phyloP scores from a whole-genome alignment of 768 basidiomycete species.

The Lepiota venenata region DNA sequence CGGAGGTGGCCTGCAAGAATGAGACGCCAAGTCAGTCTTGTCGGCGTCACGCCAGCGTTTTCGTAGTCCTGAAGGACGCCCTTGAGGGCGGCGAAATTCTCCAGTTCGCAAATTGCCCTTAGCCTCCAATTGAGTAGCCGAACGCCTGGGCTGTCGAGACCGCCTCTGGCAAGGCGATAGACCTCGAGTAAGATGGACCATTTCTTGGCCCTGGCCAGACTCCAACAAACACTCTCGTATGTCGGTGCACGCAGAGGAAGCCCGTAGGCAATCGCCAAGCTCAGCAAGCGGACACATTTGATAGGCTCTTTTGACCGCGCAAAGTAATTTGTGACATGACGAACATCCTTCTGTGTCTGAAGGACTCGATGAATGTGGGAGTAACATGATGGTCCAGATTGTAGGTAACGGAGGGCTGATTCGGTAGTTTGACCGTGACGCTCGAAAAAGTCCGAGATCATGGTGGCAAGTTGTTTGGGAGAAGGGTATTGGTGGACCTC shows the following conservation, averaged over 20 bases:
- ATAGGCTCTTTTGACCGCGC: constrained; percentile 2
- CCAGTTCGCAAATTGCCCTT: constrained; percentile 54
- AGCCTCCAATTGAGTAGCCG: constrained; percentile 71
- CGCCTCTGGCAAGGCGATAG: constrained; percentile 41
- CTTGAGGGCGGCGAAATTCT: constrained; percentile 43
- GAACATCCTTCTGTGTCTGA: constrained; percentile 80
- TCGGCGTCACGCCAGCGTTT: constrained; percentile 41
- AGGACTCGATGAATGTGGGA: constrained; percentile 1
- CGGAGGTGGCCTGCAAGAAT: constrained; percentile 65
- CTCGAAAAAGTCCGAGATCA: neutral
- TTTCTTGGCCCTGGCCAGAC: constrained; percentile 37
- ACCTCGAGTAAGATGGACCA: constrained; percentile 52
- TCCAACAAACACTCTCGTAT: constrained; percentile 10
- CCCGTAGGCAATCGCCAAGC: constrained; percentile 5
- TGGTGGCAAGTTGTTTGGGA: constrained; percentile 1
- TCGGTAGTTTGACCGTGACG: constrained; percentile 7
- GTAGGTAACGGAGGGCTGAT: constrained; percentile 1
- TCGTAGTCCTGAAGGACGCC: constrained; percentile 49
- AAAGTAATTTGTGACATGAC: constrained; percentile 83
- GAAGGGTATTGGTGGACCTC: neutral
- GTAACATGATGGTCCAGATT: neutral
- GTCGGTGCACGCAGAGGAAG: neutral
- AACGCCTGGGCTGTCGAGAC: constrained; percentile 45
- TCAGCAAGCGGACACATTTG: constrained; percentile 6
- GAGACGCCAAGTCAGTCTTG: constrained; percentile 64